Conservation (phyloP, 345 rosid genomes). For the Mangifera indica region DNA sequence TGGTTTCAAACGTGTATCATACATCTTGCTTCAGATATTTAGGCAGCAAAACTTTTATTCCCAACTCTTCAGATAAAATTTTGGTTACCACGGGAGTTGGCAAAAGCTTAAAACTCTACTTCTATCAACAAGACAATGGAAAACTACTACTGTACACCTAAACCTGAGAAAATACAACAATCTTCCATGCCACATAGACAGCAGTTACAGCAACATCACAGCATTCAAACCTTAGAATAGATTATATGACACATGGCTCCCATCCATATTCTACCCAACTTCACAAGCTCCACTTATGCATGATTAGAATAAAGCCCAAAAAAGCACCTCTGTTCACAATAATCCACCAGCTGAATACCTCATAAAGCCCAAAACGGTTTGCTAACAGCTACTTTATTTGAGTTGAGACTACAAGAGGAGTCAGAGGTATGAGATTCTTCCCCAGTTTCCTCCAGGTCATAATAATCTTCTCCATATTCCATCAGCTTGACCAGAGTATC, state of each 20-base stretch:
- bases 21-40: background rate
- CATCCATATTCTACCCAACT: background rate
- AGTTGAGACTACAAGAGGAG: conserved; percentile 15
- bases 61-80: background rate
- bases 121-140: background rate
- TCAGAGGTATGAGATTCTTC: conserved; percentile 28
- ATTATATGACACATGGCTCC: too few species aligned
- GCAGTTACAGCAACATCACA: background rate
- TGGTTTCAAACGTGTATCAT: background rate
- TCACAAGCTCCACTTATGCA: background rate
- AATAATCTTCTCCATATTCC: conserved; percentile 74
- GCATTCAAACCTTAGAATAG: background rate
- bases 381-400: conserved; percentile 17
- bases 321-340: background rate
- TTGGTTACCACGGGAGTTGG: background rate
- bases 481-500: conserved; percentile 80
- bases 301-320: background rate
- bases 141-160: conserved; percentile 19
- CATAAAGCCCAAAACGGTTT: conserved; percentile 76
- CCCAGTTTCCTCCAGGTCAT: conserved; percentile 45
- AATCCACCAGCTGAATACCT: conserved; percentile 9
- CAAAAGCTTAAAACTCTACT: background rate
- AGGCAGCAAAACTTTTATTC: background rate
- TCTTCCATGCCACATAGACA: background rate
- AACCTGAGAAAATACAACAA: conserved; percentile 1